Percentiles rank a stretch among this genome's conserved stretches.
These are phyloP conservation scores for Collybia mongolica DNA, from an alignment of 768 basidiomycete species.

Conservation along the genomic window DNA sequence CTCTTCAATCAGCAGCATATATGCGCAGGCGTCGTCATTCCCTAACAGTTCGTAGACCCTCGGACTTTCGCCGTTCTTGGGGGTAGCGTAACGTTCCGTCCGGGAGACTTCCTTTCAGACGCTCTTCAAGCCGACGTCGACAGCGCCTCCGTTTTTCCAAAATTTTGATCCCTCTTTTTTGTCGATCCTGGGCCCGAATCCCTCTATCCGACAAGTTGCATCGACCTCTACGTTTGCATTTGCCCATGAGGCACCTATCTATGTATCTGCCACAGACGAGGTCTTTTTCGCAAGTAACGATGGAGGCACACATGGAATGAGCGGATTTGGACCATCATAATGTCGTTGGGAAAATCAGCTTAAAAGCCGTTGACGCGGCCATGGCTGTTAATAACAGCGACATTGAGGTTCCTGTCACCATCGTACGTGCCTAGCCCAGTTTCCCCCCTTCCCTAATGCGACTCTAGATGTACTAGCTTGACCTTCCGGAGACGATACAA, in stretches of 20 bases:
- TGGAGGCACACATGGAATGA: constrained; percentile 63
- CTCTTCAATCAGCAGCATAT: background rate
- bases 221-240: constrained; percentile 63
- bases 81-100: constrained; percentile 32
- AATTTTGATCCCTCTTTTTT: constrained; percentile 52
- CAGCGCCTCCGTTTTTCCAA: constrained; percentile 57
- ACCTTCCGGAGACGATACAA: constrained; percentile 55
- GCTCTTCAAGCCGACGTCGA: constrained; percentile 61
- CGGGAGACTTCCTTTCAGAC: constrained; percentile 32
- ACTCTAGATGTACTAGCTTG: constrained; percentile 38
- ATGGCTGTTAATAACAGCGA: constrained; percentile 29
- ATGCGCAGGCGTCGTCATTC: background rate
- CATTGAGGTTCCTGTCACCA: constrained; percentile 49
- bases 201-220: constrained; percentile 59
- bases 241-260: constrained; percentile 80
- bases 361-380: constrained; percentile 51
- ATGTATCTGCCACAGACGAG: constrained; percentile 59
- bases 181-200: constrained; percentile 51
- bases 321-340: constrained; percentile 65
- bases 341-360: constrained; percentile 56
- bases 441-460: background rate
- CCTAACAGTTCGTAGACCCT: constrained; percentile 46
- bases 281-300: constrained; percentile 72
- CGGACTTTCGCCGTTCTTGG: constrained; percentile 51
- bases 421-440: constrained; percentile 24